Percentiles rank a stretch among this genome's conserved stretches.
These are phyloP conservation scores for Rhizomucor miehei DNA, from an alignment of 371 early-diverging fungal species.

Conservation along the genomic window DNA sequence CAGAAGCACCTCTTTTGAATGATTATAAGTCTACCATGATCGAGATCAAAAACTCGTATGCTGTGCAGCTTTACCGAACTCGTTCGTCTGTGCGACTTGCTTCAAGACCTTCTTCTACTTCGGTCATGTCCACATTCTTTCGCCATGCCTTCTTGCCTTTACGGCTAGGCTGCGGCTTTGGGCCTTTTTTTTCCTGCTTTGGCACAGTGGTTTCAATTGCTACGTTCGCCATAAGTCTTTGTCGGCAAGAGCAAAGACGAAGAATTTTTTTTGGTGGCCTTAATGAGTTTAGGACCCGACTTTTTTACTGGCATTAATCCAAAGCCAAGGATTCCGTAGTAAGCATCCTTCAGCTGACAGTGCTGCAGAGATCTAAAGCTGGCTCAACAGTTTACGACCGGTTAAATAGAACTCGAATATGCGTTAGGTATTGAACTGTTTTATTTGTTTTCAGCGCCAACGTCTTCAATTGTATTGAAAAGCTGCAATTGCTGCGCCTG, in stretches of 20 bases:
- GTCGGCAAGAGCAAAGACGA: not conserved
- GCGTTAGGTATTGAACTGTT: too few species aligned
- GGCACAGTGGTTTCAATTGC: slow-evolving; percentile 2
- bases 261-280: not conserved
- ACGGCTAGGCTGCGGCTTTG: slow-evolving; percentile 53
- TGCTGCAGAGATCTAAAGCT: too few species aligned
- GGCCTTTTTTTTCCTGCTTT: not conserved
- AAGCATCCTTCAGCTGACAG: too few species aligned
- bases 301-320: not conserved
- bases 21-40: not conserved
- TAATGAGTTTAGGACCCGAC: too few species aligned
- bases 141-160: slow-evolving; percentile 94
- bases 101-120: slow-evolving; percentile 76
- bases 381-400: too few species aligned
- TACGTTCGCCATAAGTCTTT: slow-evolving; percentile 8
- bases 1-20: not conserved
- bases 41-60: not conserved
- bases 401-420: too few species aligned
- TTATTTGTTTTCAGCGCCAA: too few species aligned
- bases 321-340: too few species aligned
- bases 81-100: slow-evolving; percentile 75
- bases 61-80: slow-evolving; percentile 47
- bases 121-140: slow-evolving; percentile 84
- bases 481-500: too few species aligned
- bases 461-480: too few species aligned